phyloP scores from a whole-genome alignment of 805 yeast species.

The Clavispora phyllophila region DNA sequence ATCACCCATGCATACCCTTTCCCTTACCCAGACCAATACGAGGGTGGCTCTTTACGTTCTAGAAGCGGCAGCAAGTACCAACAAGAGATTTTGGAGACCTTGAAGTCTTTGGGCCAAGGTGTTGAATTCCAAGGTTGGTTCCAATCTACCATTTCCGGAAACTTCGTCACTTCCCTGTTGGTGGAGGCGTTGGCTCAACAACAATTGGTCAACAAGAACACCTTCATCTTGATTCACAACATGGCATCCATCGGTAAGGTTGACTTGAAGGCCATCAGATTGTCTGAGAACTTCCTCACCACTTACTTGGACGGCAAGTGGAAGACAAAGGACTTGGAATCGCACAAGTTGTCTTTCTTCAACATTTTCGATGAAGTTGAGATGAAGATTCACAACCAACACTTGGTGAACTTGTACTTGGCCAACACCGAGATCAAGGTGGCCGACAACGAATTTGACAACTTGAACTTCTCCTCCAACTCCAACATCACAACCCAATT shows the following conservation, averaged over 20 bases:
- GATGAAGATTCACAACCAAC: constrained; percentile 60
- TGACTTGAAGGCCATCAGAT: constrained; percentile 63
- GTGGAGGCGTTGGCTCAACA: constrained; percentile 65
- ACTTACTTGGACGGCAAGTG: constrained; percentile 56
- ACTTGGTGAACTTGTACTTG: constrained; percentile 55
- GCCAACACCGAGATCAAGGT: constrained; percentile 19
- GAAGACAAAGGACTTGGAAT: constrained; percentile 58
- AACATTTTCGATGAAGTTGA: constrained; percentile 72
- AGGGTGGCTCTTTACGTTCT: constrained; percentile 55
- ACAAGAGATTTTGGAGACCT: constrained; percentile 57
- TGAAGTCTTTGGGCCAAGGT: constrained; percentile 60
- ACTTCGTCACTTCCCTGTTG: constrained; percentile 58
- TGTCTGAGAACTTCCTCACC: constrained; percentile 56
- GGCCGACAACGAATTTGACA: constrained; percentile 25
- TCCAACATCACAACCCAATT: constrained; percentile 41
- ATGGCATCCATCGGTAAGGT: constrained; percentile 62
- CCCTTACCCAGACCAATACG: constrained; percentile 62
- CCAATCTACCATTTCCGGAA: constrained; percentile 64
- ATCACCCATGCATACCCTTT: constrained; percentile 63
- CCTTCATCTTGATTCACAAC: constrained; percentile 62
- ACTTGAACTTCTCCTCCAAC: constrained; percentile 39
- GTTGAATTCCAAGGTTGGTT: constrained; percentile 79
- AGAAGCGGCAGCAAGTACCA: constrained; percentile 65
- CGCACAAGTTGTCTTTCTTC: constrained; percentile 54
- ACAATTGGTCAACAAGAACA: constrained; percentile 52